Evolutionary conservation across 176 grass and related monocot species (phyloP).

Genomic region (Alloteropsis semialata): DNA sequence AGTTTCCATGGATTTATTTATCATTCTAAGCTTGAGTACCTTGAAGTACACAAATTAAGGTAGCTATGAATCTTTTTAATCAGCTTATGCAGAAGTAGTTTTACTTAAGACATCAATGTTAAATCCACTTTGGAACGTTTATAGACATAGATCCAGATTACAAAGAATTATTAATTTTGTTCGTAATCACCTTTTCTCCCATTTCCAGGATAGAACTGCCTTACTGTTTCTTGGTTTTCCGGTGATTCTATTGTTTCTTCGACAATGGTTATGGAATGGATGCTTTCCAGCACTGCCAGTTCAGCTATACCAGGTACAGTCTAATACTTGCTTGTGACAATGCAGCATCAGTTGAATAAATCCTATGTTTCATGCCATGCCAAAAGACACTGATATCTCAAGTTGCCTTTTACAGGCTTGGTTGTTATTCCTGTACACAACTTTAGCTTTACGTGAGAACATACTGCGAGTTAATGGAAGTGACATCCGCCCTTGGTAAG

Average conservation of each 20-base stretch:
- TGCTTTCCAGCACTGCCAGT: conserved; percentile 93
- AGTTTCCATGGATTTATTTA: neutral
- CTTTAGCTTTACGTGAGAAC: conserved; percentile 86
- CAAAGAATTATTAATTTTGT: neutral
- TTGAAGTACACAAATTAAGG: neutral
- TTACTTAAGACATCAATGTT: neutral
- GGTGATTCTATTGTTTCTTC: conserved; percentile 66
- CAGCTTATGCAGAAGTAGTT: neutral
- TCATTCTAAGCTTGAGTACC: neutral
- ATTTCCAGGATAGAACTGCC: conserved; percentile 92
- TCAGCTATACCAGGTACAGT: conserved; percentile 90
- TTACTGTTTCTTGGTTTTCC: conserved; percentile 96
- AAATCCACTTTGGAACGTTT: neutral
- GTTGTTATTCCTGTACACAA: conserved; percentile 79
- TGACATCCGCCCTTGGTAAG: conserved; percentile 86
- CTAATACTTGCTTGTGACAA: neutral
- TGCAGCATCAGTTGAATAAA: conserved; percentile 16
- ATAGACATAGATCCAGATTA: neutral
- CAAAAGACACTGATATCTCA: conserved; percentile 21
- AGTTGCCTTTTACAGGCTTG: conserved; percentile 62
- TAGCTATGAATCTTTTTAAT: neutral
- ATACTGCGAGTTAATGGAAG: conserved; percentile 87
- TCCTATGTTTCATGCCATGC: conserved; percentile 6
- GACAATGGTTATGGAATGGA: conserved; percentile 80
- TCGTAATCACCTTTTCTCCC: neutral